Evolutionary conservation across 768 basidiomycete species (phyloP).

Genomic region (Ephemerocybe angulata): DNA sequence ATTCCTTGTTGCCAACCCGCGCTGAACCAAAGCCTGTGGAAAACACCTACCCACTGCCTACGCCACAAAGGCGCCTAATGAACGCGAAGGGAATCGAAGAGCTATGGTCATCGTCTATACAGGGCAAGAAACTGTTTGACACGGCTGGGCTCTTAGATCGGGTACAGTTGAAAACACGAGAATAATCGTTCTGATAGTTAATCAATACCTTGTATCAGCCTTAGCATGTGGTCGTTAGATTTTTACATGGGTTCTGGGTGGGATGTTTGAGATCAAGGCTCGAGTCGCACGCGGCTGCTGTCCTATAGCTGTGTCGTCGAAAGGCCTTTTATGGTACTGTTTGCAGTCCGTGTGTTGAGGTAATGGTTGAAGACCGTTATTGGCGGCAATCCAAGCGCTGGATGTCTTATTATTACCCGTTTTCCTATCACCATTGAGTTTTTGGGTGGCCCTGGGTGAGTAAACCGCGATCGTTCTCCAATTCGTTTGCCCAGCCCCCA

Average conservation of each 20-base stretch:
- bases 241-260: background rate
- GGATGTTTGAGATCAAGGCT: background rate
- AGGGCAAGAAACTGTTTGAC: background rate
- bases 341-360: background rate
- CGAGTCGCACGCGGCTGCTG: background rate
- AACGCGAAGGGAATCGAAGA: background rate
- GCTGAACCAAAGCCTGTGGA: background rate
- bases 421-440: no score
- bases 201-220: background rate
- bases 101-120: background rate
- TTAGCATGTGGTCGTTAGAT: background rate
- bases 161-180: background rate
- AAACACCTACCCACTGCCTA: background rate
- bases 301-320: background rate
- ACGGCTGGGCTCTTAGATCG: background rate
- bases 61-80: constrained; percentile 7
- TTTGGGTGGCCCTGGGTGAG: no score
- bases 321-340: background rate
- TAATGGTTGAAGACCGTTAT: background rate
- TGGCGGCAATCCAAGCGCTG: background rate
- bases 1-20: background rate
- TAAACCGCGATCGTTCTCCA: no score
- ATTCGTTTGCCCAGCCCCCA: no score
- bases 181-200: background rate
- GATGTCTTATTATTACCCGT: no score